A percentile compares a stretch with the other conserved stretches of the same genome.
These are phyloP conservation scores for Chrysosporium queenslandicum DNA, from an alignment of 2,329 filamentous ascomycete species.

Conservation along the genomic window DNA sequence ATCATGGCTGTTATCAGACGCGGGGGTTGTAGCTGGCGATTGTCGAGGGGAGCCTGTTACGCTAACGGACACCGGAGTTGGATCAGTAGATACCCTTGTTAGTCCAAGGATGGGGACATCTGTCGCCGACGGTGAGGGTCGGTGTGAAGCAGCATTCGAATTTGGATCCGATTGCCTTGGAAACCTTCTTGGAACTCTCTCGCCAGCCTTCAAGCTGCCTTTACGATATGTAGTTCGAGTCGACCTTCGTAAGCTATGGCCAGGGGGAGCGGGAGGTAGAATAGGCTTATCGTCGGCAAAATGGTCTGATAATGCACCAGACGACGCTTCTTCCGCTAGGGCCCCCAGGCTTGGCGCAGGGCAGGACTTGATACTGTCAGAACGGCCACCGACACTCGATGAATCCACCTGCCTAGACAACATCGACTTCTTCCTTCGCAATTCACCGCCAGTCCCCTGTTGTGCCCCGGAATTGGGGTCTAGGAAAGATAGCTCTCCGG, in stretches of 20 bases:
- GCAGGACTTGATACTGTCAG: conserved; percentile 8
- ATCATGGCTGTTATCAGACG: conserved; percentile 13
- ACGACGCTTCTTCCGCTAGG: conserved; percentile 16
- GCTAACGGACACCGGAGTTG: conserved; percentile 24
- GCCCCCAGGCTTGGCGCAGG: conserved; percentile 12
- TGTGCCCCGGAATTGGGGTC: conserved; percentile 46
- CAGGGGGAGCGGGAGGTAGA: conserved; percentile 61
- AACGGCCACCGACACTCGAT: conserved; percentile 36
- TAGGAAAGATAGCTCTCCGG: conserved; percentile 59
- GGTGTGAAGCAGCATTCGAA: conserved; percentile 38
- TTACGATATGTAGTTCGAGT: conserved; percentile 86
- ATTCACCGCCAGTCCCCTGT: conserved; percentile 46
- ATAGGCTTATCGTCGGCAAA: conserved; percentile 62
- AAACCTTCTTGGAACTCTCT: conserved; percentile 7
- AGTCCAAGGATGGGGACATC: conserved; percentile 28
- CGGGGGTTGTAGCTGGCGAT: conserved; percentile 18
- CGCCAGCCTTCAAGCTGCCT: conserved; percentile 60
- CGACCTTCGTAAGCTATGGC: conserved; percentile 73
- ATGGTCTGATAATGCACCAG: conserved; percentile 4
- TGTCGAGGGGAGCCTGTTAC: conserved; percentile 40
- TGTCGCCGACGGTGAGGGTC: conserved; percentile 28
- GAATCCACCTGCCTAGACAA: conserved; percentile 83
- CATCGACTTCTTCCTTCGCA: conserved; percentile 90
- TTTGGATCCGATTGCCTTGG: conserved; percentile 34
- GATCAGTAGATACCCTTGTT: conserved; percentile 31